Base-by-base conservation (phyloP, 345 rosid genomes). In the Syzygium oleosum region DNA sequence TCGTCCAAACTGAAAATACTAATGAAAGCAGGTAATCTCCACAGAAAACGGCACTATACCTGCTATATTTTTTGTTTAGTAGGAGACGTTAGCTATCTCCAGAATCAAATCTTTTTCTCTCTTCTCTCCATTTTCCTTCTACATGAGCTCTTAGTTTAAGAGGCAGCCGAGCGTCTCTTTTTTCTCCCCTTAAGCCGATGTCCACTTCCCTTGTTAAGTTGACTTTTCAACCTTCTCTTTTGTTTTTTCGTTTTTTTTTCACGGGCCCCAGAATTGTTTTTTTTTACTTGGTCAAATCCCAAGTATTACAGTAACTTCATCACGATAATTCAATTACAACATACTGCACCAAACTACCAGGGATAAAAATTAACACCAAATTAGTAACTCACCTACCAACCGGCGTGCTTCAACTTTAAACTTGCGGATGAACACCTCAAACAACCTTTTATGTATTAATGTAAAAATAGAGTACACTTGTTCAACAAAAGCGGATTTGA, bases 21-120 rank as follows among this genome's bases (percentile, higher is more conserved):
- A 56, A 56, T 56, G 61, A 4, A 56, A 56, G 61, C n/a, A 23
- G 61, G 61, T 56, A 56, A 10, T 56, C 61, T 56, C 61, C n/a
- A 23, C 0, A 56, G 1, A 56, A 56, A 56, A 23, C 0, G 13
- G 2, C 27, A 56, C 6, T 23, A 56, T 56, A 10, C 6, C 0
- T 23, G n/a, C 61, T 23, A 56, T 56, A 56, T 56, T 56, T 56
- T 23, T 56, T 56, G 61, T 56, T 56, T 56, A 56, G 61, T 56
- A 56, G 61, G n/a, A 56, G 61, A 4, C 2, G 12, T 56, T 56
- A 9, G 13, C 0, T 2, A 56, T 56, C 61, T 56, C 13, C 0
- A 56, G 6, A 23, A 23, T 56, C n/a, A 56, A 0, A 56, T 56
- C 12, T 9, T 56, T 56, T 23, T 25, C 29, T 58, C 13, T 23